Conservation (phyloP, 805 yeast genomes). For the Saccharomycopsis selenospora region DNA sequence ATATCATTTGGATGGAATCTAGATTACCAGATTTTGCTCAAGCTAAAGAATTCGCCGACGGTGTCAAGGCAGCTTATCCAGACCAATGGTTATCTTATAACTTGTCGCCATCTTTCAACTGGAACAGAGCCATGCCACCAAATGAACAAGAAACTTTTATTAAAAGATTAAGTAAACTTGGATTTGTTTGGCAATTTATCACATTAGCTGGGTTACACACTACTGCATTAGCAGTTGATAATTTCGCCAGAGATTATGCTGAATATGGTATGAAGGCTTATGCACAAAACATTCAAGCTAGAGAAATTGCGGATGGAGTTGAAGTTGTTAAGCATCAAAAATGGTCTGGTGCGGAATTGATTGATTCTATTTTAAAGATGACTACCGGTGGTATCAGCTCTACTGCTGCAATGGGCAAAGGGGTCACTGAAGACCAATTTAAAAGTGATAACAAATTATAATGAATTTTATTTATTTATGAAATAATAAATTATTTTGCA, state of each 20-base stretch:
- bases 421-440: constrained; percentile 97
- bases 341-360: constrained; percentile 98
- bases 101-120: constrained; percentile 94
- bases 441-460: constrained; percentile 30
- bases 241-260: constrained; percentile 71
- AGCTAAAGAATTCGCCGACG: constrained; percentile 91
- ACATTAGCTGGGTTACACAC: constrained; percentile 96
- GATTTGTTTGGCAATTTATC: constrained; percentile 96
- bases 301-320: constrained; percentile 81
- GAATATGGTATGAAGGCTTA: constrained; percentile 92
- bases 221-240: constrained; percentile 84
- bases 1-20: constrained; percentile 97
- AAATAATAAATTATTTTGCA: too few relatives aligned
- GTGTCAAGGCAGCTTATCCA: constrained; percentile 75
- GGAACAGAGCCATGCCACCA: constrained; percentile 89
- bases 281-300: constrained; percentile 78
- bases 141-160: constrained; percentile 89
- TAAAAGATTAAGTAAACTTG: constrained; percentile 75
- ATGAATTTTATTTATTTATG: too few relatives aligned
- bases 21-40: constrained; percentile 89
- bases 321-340: constrained; percentile 97
- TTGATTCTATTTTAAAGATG: constrained; percentile 81
- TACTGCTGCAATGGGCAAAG: constrained; percentile 97
- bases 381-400: constrained; percentile 92
- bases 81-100: constrained; percentile 95